A percentile compares a stretch with the other conserved stretches of the same genome.
phyloP scores from a whole-genome alignment of 768 basidiomycete genomes.

The Xerocomus potaroensis region DNA sequence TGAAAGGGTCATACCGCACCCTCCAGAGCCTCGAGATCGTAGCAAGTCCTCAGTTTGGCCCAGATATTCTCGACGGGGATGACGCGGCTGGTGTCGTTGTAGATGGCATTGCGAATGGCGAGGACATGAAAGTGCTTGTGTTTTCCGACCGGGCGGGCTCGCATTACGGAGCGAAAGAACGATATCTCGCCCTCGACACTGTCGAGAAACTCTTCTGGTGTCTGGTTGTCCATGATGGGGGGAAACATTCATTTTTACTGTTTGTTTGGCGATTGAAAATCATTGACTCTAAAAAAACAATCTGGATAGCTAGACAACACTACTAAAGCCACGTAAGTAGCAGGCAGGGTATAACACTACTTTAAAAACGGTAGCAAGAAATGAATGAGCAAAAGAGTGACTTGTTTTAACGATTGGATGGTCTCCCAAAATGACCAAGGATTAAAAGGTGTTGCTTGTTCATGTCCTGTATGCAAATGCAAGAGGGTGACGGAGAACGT shows the following conservation, averaged over 20 bases:
- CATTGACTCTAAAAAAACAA: conserved; percentile 20
- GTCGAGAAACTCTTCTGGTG: conserved; percentile 48
- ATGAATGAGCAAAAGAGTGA: conserved; percentile 19
- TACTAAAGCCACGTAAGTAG: conserved; percentile 7
- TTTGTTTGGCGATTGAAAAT: conserved; percentile 21
- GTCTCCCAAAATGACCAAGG: conserved; percentile 18
- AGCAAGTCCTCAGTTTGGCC: conserved; percentile 67
- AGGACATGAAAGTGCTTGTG: conserved; percentile 82
- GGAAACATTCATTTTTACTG: not conserved
- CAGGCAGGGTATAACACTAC: conserved; percentile 25
- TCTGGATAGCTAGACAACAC: conserved; percentile 22
- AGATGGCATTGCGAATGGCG: conserved; percentile 66
- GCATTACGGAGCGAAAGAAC: conserved; percentile 80
- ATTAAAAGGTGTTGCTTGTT: conserved; percentile 10
- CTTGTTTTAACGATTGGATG: conserved; percentile 7
- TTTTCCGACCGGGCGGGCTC: conserved; percentile 76
- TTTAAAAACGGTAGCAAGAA: conserved; percentile 26
- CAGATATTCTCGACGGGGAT: conserved; percentile 65
- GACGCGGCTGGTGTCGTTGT: conserved; percentile 60
- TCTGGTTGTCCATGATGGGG: conserved; percentile 26
- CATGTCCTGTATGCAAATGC: conserved; percentile 23
- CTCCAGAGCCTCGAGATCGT: conserved; percentile 74
- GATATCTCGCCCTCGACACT: conserved; percentile 80
- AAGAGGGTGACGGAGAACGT: conserved; percentile 15
- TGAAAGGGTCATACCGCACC: conserved; percentile 38